Base-by-base conservation (phyloP, 2,329 filamentous ascomycete genomes). In the Verticillium isaacii region DNA sequence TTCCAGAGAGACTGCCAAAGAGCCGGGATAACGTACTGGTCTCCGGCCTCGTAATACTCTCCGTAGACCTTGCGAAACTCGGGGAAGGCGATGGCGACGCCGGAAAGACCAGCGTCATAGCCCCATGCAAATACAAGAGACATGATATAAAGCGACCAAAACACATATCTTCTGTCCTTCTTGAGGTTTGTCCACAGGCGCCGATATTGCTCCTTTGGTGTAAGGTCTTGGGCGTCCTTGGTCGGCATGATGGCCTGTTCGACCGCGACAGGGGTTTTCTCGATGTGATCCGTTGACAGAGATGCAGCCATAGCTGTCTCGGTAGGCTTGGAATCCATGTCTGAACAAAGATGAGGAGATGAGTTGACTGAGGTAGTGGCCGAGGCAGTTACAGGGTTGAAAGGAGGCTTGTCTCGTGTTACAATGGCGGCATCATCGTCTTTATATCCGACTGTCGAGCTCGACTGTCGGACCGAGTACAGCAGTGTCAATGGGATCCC, bases 1-100 rank as follows among this genome's bases (percentile, higher is more conserved):
- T 74, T 75, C 73, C 73, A 75, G 8, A 75, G 69, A 54, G 72
- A 73, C 61, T 75, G 73, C 72, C 73, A 76, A 0, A 75, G 68
- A 1, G 74, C 73, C 0, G 73, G 73, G 39, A 76, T 75, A 7
- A 75, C 68, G 57, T 63, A 71, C 36, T 69, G 67, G 32, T 71
- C 68, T 4, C 69, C 72, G 1, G 67, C 65, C 0, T 65, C 62
- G 29, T 72, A 74, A 58, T 73, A 74, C 15, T 74, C 65, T 11
- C 73, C 73, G 17, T 74, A 74, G 1, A 66, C 69, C 59, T 73
- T 69, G 37, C 71, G 64, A 15, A 75, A 75, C 39, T 74, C 70
- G 0, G 72, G 72, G 7, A 74, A 75, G 1, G 73, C 73, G 17
- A 75, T 71, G 2, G 72, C 73, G 15, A 72, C 71, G 6, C 72